These are phyloP conservation scores for Zygosaccharomyces sapae DNA, from an alignment of 1,139 yeast genomes.

Conservation along the genomic window DNA sequence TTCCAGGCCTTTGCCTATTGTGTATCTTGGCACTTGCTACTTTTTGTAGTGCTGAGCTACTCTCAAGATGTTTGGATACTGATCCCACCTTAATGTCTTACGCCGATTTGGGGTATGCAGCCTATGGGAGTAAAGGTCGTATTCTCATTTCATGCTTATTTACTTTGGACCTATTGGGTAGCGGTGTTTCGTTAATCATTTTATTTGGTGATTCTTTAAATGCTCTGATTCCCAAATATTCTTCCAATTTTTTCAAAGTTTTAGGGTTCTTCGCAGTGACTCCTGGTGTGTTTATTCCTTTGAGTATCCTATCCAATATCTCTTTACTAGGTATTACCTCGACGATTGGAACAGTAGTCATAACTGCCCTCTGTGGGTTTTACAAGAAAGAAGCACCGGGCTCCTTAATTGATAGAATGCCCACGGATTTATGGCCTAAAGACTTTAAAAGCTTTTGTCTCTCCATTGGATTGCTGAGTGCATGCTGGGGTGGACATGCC, in stretches of 20 bases:
- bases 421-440: slow-evolving; percentile 50
- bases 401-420: slow-evolving; percentile 55
- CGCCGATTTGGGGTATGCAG: slow-evolving; percentile 80
- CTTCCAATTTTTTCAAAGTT: slow-evolving; percentile 51
- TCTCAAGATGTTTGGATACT: slow-evolving; percentile 64
- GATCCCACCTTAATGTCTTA: slow-evolving; percentile 78
- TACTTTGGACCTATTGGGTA: slow-evolving; percentile 72
- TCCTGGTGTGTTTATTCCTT: slow-evolving; percentile 62
- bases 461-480: slow-evolving; percentile 72
- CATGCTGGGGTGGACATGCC: slow-evolving; percentile 91
- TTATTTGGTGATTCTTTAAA: slow-evolving; percentile 80
- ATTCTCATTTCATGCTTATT: slow-evolving; percentile 66
- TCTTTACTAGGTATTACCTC: slow-evolving; percentile 71
- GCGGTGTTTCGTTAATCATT: slow-evolving; percentile 69
- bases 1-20: slow-evolving; percentile 55
- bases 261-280: slow-evolving; percentile 58
- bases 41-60: slow-evolving; percentile 61
- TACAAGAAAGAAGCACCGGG: slow-evolving; percentile 56
- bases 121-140: slow-evolving; percentile 60
- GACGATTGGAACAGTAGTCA: slow-evolving; percentile 58
- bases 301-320: slow-evolving; percentile 64
- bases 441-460: slow-evolving; percentile 48
- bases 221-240: slow-evolving; percentile 55
- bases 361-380: slow-evolving; percentile 62
- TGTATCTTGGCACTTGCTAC: slow-evolving; percentile 59